Evolutionary conservation across 495 filamentous ascomycete species (phyloP), one percentile per base, ranked within the genome.

Genomic region (Aspergillus wentii): DNA sequence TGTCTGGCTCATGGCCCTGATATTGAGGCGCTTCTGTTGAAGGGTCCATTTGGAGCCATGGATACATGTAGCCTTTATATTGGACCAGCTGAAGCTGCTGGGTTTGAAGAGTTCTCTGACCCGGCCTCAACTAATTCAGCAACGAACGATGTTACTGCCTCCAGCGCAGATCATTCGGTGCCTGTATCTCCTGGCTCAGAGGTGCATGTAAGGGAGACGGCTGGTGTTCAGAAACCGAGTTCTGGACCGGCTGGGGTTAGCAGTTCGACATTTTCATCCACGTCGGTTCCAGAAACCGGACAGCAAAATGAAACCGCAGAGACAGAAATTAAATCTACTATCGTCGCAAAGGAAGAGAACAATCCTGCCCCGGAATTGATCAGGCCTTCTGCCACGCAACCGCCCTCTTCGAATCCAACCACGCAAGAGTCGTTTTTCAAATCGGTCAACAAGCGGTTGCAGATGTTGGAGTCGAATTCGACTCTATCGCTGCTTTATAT

Each of bases 391-490:
- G 57, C 66, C 29, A 71, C 69, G 0, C 71, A 78, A 30, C 75
- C 83, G 0, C 65, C 80, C 9, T 57, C 75, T 14, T 60, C 87
- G 2, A 79, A 76, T 13, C 90, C 91, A 8, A 89, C 88, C 0
- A 91, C 88, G 3, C 92, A 98, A 63, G 92, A 96, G 58, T 88
- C 83, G 6, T 97, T 98, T 66, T 98, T 95, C 75, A 97, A 97
- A 61, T 87, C 87, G 5, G 81, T 98, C 4, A 85, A 88, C 43
- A 95, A 96, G 56, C 86, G 92, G 26, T 76, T 98, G 5, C 85
- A 89, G 49, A 77, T 84, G 43, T 81, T 98, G 10, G 92, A 98
- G 59, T 77, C 86, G 15, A 96, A 97, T 60, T 87, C 87, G 5
- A 92, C 89, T 2, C 71, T 98, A 18, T 95, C 89, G 0, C 75